Conservation (phyloP, 371 early-diverging fungal genomes). For the Circinella umbellata region DNA sequence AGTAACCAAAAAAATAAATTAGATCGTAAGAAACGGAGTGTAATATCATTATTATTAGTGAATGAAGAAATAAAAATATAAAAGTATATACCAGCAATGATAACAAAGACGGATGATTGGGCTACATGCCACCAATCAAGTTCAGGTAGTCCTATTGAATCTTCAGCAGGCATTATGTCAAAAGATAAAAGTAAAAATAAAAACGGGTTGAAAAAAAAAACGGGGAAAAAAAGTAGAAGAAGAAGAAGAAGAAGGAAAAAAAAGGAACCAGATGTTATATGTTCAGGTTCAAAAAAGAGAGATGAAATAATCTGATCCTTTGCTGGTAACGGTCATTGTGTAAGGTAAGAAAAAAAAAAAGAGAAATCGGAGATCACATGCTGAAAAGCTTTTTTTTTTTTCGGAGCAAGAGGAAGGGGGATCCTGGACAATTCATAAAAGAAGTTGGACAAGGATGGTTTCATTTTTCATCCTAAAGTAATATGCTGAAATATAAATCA, state of each 20-base stretch:
- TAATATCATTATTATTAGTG: not conserved
- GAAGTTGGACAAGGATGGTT: not conserved
- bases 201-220: constrained; percentile 5
- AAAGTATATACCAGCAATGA: constrained; percentile 43
- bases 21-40: not conserved
- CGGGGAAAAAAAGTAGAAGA: too few relatives aligned
- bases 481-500: not conserved
- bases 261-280: too few relatives aligned
- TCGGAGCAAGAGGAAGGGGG: not conserved
- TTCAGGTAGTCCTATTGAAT: constrained; percentile 19
- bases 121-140: constrained; percentile 47
- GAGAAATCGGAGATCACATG: constrained; percentile 9
- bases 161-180: not conserved
- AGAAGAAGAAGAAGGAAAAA: not conserved
- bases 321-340: not conserved
- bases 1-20: too few relatives aligned
- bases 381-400: not conserved
- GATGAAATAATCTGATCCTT: constrained; percentile 2
- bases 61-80: not conserved
- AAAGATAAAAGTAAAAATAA: too few relatives aligned
- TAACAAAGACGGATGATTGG: constrained; percentile 39
- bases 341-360: not conserved
- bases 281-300: not conserved
- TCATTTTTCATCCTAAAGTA: not conserved
- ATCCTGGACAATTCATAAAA: not conserved